Evolutionary conservation across 192 early-diverging fungal genomes (phyloP).

Genomic region (Umbelopsis isabellina): DNA sequence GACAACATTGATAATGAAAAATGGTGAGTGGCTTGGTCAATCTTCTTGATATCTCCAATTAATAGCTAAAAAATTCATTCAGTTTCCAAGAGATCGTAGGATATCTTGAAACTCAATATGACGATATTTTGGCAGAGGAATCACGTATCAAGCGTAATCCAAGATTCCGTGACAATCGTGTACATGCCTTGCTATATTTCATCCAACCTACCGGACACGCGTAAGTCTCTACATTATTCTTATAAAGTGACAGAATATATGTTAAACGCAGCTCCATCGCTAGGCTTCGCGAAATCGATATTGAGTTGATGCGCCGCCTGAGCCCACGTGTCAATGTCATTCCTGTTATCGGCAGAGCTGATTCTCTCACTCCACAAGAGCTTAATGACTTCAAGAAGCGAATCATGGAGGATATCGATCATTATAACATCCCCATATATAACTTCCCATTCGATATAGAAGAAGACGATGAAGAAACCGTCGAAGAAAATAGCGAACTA

Average conservation of each 20-base stretch:
- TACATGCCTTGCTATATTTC: constrained; percentile 97
- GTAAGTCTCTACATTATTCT: constrained; percentile 30
- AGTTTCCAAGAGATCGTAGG: constrained; percentile 92
- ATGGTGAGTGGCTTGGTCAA: constrained; percentile 56
- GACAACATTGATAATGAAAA: constrained; percentile 95
- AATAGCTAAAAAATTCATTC: not conserved
- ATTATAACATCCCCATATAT: constrained; percentile 96
- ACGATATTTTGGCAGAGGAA: constrained; percentile 91
- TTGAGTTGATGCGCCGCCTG: constrained; percentile 90
- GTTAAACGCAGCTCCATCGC: not conserved
- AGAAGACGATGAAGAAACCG: constrained; percentile 97
- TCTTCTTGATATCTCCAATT: no score
- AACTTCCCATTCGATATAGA: constrained; percentile 95
- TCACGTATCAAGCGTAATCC: constrained; percentile 82
- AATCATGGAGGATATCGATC: constrained; percentile 95
- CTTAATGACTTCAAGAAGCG: constrained; percentile 86
- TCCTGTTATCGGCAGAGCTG: constrained; percentile 92
- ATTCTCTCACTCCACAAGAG: constrained; percentile 89
- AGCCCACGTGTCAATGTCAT: constrained; percentile 94
- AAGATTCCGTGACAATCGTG: constrained; percentile 93
- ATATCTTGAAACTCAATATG: constrained; percentile 94
- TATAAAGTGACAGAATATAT: not conserved
- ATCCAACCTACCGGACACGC: constrained; percentile 96
- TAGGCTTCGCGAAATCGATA: constrained; percentile 91
- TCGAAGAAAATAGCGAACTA: constrained; percentile 97